Evolutionary conservation across 768 basidiomycete species (phyloP), one percentile per base, ranked within the genome.

Genomic region (Termitomyces sp.): DNA sequence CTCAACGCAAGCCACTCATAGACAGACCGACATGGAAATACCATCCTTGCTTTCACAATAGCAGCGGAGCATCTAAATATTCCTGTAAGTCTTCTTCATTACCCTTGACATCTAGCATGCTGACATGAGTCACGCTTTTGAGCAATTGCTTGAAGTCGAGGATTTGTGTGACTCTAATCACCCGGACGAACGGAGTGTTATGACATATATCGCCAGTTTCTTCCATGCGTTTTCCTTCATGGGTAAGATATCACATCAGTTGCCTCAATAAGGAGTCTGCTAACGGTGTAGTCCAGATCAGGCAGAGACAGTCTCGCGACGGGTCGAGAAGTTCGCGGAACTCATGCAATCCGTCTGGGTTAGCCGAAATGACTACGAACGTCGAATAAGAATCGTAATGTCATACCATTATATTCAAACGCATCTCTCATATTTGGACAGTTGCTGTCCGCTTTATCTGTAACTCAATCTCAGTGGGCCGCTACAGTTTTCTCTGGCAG

Each of bases 211-310:
- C 45, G 97, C 97, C 34, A 91, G 91, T 64, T 98, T 81, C 73
- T 99, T 99, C 79, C 97, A 98, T 67, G 95, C 96, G 0, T 99
- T 99, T 70, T 96, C 94, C 0, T 87, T 91, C 0, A 95, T 97
- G 88, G 93, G 95, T 95, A 61, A 50, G 32, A 50, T 50, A 10
- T 30, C 0, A n/a, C 59, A 27, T 19, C 8, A 12, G 11, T 46
- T 17, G 3, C 45, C 25, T 17, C 7, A 17, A 5, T 17, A n/a
- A 34, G 10, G 34, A 40, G 39, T 28, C 35, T 42, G 57, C 55
- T 59, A 41, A 64, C 42, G 16, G 48, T 32, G 42, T 37, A 19
- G 23, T 10, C 23, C 61, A 97, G 96, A 98, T 64, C 95, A 97
- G 70, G 89, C 91, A 5, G 93, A 98, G 70, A 97, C 94, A 0